Evolutionary conservation across 345 rosid genomes (phyloP).

Genomic region (Noccaea caerulescens): DNA sequence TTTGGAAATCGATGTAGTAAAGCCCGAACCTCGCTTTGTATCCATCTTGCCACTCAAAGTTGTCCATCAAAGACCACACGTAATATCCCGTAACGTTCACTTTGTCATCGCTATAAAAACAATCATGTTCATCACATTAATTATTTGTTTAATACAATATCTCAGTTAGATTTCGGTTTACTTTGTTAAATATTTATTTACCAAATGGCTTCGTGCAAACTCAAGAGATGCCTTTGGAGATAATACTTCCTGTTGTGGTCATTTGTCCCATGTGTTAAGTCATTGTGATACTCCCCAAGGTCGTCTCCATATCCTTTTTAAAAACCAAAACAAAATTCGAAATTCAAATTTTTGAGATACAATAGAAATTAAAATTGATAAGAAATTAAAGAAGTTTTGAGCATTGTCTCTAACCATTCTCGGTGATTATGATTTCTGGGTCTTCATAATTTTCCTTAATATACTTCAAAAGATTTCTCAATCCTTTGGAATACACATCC

Average conservation of each 20-base stretch:
- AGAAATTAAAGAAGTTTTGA: not conserved
- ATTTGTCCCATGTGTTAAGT: constrained; percentile 16
- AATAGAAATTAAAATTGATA: not conserved
- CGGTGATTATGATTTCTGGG: constrained; percentile 52
- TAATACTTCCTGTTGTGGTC: constrained; percentile 45
- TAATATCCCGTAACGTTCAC: constrained; percentile 45
- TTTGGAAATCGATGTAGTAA: constrained; percentile 38
- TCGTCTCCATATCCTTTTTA: constrained; percentile 43
- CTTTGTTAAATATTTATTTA: constrained; percentile 1
- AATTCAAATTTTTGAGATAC: not conserved
- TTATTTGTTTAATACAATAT: not conserved
- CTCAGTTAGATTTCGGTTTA: not conserved
- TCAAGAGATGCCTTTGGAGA: constrained; percentile 41
- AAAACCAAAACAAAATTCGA: not conserved
- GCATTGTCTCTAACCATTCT: constrained; percentile 51
- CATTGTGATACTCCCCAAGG: constrained; percentile 14
- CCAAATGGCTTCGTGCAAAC: constrained; percentile 42
- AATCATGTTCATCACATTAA: not conserved
- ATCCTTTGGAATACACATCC: constrained; percentile 39
- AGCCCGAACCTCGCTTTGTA: constrained; percentile 43
- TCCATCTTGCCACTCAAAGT: constrained; percentile 49
- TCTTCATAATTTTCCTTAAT: constrained; percentile 46
- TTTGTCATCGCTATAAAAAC: constrained; percentile 32
- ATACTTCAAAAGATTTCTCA: constrained; percentile 47
- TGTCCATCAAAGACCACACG: constrained; percentile 46